phyloP scores from a whole-genome alignment of 805 yeast genomes.

The Kregervanrija pseudodelftensis region DNA sequence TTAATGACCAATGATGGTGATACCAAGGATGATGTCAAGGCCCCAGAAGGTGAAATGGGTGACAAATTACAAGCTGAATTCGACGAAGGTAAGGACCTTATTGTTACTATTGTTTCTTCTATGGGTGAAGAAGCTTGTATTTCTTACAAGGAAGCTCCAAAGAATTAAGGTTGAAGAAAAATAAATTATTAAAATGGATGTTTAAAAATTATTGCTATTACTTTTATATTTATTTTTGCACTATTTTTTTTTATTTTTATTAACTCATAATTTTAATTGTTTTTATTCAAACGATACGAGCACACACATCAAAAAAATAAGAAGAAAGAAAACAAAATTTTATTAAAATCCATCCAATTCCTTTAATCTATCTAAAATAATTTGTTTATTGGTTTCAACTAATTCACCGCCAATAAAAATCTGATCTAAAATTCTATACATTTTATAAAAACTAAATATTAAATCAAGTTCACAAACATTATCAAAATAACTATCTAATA shows the following conservation, averaged over 20 bases:
- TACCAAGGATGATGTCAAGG: slow-evolving; percentile 98
- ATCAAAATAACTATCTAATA: slow-evolving; percentile 77
- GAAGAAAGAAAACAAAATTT: background rate
- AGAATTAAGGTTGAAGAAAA: slow-evolving; percentile 26
- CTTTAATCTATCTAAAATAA: slow-evolving; percentile 56
- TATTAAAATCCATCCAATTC: slow-evolving; percentile 41
- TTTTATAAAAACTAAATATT: slow-evolving; percentile 84
- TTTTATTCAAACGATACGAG: background rate
- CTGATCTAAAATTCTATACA: slow-evolving; percentile 78
- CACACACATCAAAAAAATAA: no score
- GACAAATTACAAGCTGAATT: slow-evolving; percentile 85
- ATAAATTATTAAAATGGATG: background rate
- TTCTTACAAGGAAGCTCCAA: slow-evolving; percentile 98
- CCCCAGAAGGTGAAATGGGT: slow-evolving; percentile 98
- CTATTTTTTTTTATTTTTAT: background rate
- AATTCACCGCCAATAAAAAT: slow-evolving; percentile 86
- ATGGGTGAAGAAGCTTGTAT: slow-evolving; percentile 99
- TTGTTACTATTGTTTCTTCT: slow-evolving; percentile 94
- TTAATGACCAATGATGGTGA: slow-evolving; percentile 97
- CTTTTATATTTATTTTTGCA: background rate
- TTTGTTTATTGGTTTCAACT: slow-evolving; percentile 72
- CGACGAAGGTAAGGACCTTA: slow-evolving; percentile 96
- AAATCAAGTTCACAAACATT: slow-evolving; percentile 91
- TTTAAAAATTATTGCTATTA: background rate
- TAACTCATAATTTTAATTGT: background rate